These are phyloP conservation scores for Erodium moschatum DNA, from an alignment of 441 rosid genomes.

Conservation along the genomic window DNA sequence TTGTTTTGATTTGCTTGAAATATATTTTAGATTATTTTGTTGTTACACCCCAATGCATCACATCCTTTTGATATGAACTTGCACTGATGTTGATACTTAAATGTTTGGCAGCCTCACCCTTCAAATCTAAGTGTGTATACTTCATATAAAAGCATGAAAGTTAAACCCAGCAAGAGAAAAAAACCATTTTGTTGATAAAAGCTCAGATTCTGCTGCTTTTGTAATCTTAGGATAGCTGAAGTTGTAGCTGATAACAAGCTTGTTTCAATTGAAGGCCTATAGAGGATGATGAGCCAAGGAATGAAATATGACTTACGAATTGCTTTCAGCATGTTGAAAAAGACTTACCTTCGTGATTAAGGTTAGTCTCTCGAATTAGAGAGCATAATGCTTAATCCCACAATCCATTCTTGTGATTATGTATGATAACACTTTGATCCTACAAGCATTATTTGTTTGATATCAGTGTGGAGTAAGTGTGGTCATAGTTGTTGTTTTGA, in stretches of 20 bases:
- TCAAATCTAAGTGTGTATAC: too few species aligned
- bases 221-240: neutral
- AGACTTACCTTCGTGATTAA: neutral
- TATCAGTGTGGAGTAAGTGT: neutral
- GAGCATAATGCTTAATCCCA: neutral
- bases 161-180: neutral
- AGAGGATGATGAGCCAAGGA: neutral
- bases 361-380: neutral
- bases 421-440: too few species aligned
- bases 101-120: too few species aligned
- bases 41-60: too few species aligned
- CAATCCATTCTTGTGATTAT: neutral
- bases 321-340: neutral
- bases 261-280: neutral
- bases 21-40: too few species aligned
- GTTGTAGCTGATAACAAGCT: neutral
- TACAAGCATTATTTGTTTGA: neutral
- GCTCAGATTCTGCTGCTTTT: neutral
- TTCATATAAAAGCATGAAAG: neutral
- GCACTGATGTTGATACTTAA: too few species aligned
- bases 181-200: neutral
- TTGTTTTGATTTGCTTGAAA: too few species aligned
- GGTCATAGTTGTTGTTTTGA: neutral
- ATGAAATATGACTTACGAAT: neutral
- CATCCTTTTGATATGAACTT: too few species aligned